Base-by-base conservation (phyloP, 83 land plant species). In the Picea abies region DNA sequence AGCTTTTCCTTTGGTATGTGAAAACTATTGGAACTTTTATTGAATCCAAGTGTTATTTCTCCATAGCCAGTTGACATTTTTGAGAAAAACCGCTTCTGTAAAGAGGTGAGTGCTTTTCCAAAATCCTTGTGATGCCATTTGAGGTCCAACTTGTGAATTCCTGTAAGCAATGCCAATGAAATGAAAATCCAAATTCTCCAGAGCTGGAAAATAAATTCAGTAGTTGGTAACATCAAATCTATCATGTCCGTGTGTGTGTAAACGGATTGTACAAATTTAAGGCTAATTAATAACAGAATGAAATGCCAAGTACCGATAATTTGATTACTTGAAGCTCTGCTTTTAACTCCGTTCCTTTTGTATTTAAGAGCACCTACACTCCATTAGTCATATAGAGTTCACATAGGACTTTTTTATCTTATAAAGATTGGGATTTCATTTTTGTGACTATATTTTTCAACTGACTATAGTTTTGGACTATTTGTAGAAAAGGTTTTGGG, bases 31-130 rank as follows among this genome's bases (percentile, higher is more conserved):
- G 80, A 47, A 11, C 69, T 60, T 56, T 69, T 47, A 19, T 76
- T 22, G 62, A 37, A 15, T 14, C 80, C 44, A 58, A 49, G 23
- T 39, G 64, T 72, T 6, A 16, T 16, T 47, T 71, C 83, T 72
- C 62, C 41, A 58, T 72, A 23, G 32, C 60, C 78, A 47, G 25
- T 52, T 49, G 60, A 58, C 23, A 52, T 8, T 25, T 79, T 62
- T 14, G 85, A 44, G 49, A 64, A 25, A 62, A 82, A 44, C 22
- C 67, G 85, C 63, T 82, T 82, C 22, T 82, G 82, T 29, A 79
- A 66, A 65, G 84, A 44, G 20, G 84, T 78, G 32, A 41, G 52
- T 37, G 71, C 76, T 29, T 29, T 76, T 4, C 62, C 79, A 32
- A 73, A 20, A 29, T 82, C 52, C 52, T 14, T 20, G 20, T 52